Evolutionary conservation across 2,329 filamentous ascomycete species (phyloP), one percentile per base, ranked within the genome.

Genomic region (Hypoxylon sp.): DNA sequence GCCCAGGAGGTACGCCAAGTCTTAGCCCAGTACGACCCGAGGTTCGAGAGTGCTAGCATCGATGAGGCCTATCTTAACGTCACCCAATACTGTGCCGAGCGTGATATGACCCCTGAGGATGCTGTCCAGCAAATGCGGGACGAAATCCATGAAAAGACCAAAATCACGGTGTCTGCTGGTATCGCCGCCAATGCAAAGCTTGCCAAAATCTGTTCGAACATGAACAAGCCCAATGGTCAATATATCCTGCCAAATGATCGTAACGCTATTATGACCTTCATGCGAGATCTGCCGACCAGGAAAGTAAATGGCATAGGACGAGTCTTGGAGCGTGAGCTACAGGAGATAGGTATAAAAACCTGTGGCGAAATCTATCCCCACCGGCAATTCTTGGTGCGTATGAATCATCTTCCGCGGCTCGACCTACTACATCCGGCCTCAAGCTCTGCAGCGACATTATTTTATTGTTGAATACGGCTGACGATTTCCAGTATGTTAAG

Each of bases 51-150:
- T 72, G 93, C 95, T 0, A 97, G 93, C 75, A 94, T 97, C 69
- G 96, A 99, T 72, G 96, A 99, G 78, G 96, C 96, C 0, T 99
- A 97, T 75, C 83, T 99, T 26, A 98, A 99, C 73, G 92, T 99
- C 62, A 98, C 96, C 0, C 83, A 89, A 52, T 98, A 97, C 75
- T 97, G 95, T 74, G 71, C 80, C 9, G 85, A 88, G 32, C 89
- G 94, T 66, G 74, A 85, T 9, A 84, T 95, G 75, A 82, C 79
- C 0, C 90, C 95, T 0, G 89, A 91, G 46, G 90, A 93, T 28
- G 92, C 84, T 0, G 91, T 97, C 11, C 84, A 88, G 45, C 89
- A 94, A 71, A 88, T 98, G 81, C 88, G 96, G 8, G 83, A 83
- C 9, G 89, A 97, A 73, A 87, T 99, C 0, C 84, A 91, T 36